phyloP scores from a whole-genome alignment of 148 eudicot species.

The Chenopodium album region DNA sequence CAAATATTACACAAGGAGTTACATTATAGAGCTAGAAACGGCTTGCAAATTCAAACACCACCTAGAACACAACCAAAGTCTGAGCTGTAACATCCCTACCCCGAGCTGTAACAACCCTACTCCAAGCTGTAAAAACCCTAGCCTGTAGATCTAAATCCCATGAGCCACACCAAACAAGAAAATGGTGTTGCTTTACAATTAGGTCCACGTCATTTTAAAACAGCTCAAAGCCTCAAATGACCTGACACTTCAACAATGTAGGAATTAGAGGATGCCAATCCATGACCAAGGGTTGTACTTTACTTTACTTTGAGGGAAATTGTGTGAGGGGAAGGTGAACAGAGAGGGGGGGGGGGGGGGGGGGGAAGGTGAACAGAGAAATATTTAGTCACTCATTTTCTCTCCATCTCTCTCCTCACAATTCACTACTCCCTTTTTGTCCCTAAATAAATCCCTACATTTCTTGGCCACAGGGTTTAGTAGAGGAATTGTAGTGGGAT shows the following conservation, averaged over 20 bases:
- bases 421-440: neutral
- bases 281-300: neutral
- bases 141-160: neutral
- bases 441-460: too few species aligned
- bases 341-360: too few species aligned
- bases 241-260: neutral
- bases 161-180: neutral
- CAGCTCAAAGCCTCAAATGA: neutral
- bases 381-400: too few species aligned
- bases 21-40: slow-evolving; percentile 12
- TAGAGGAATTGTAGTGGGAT: too few species aligned
- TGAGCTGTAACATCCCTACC: neutral
- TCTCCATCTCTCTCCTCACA: neutral
- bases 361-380: too few species aligned
- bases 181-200: neutral
- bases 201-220: neutral
- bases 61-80: neutral
- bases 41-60: neutral
- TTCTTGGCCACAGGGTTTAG: too few species aligned
- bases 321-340: too few species aligned
- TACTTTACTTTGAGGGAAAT: too few species aligned
- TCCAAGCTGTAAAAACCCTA: too few species aligned
- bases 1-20: slow-evolving; percentile 3
- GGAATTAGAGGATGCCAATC: neutral
- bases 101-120: neutral